These are phyloP conservation scores for Ogataea corticis DNA, from an alignment of 805 yeast genomes.

Conservation along the genomic window DNA sequence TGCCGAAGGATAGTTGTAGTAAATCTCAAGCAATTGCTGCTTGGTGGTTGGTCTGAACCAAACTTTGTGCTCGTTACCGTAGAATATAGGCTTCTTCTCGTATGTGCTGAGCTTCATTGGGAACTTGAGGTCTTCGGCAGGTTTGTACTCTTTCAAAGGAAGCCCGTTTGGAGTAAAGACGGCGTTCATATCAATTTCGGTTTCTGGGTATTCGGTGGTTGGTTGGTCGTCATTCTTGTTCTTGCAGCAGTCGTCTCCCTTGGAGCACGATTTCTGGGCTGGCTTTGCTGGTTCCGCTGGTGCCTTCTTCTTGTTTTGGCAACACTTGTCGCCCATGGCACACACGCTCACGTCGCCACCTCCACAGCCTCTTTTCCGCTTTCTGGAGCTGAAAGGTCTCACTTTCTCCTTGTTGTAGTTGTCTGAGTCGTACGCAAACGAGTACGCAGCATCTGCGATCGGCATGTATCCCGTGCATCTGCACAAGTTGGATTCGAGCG, in stretches of 20 bases:
- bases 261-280: slow-evolving; percentile 15
- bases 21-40: slow-evolving; percentile 37
- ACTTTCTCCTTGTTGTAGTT: slow-evolving; percentile 29
- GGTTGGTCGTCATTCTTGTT: slow-evolving; percentile 6
- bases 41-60: slow-evolving; percentile 48
- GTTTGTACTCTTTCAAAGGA: slow-evolving; percentile 40
- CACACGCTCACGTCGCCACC: slow-evolving; percentile 20
- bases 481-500: slow-evolving; percentile 49
- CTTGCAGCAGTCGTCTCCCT: slow-evolving; percentile 26
- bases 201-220: slow-evolving; percentile 27
- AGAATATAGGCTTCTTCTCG: slow-evolving; percentile 32
- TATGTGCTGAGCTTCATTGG: slow-evolving; percentile 38
- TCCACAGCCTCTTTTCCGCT: slow-evolving; percentile 6
- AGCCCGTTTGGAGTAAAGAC: slow-evolving; percentile 42
- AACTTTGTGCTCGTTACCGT: slow-evolving; percentile 39
- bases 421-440: slow-evolving; percentile 40
- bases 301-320: slow-evolving; percentile 30
- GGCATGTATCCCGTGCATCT: slow-evolving; percentile 54
- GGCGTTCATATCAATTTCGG: slow-evolving; percentile 36
- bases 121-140: slow-evolving; percentile 41
- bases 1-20: slow-evolving; percentile 35
- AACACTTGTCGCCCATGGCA: slow-evolving; percentile 38
- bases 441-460: slow-evolving; percentile 46
- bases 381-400: slow-evolving; percentile 20
- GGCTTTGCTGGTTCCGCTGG: slow-evolving; percentile 9